Base-by-base conservation (phyloP, 768 basidiomycete species). In the Mycena metata region DNA sequence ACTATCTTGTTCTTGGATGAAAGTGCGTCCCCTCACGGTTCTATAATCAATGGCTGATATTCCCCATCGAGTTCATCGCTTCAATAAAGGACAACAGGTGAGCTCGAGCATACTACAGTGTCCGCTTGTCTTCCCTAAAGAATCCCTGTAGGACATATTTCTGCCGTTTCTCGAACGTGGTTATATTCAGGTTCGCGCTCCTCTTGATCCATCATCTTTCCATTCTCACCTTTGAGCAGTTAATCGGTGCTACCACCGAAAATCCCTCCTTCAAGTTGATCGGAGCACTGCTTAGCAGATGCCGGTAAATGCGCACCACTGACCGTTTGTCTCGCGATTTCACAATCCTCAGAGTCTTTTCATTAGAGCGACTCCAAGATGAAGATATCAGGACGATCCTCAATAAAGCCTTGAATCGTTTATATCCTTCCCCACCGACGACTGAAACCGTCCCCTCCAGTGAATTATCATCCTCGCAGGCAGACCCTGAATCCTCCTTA, bases 231-330 rank as follows among this genome's bases (percentile, higher is more conserved):
- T 30, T 35, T 50, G 16, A 17, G 21, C 42, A 91, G 88, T 80
- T 94, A 33, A 87, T 95, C 72, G 93, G 93, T 30, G 93, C 94
- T 0, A 96, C 94, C 4, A 96, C 94, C 0, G 95, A 96, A 78
- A 96, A 96, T 69, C 94, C 94, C 1, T 94, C 92, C 0, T 96
- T 96, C 81, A 93, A 91, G 71, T 77, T 94, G 36, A 92, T 89
- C 19, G 84, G 88, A 36, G 90, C 93, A 13, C 81, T 94, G 33
- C 79, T 94, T 35, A 91, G 90, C 74, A 88, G 93, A 49, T 94
- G 93, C 78, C 86, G 92, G 92, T 91, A 70, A 74, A 86, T 79
- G 9, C 1, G 39, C 46, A 41, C 10, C 46, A 58, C 6, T 15
- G 23, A 30, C 50, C 57, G 17, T 64, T 12, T 35, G 56, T 67